Evolutionary conservation across 169 alveolate genomes (phyloP).

Genomic region (Plasmodium adleri): DNA sequence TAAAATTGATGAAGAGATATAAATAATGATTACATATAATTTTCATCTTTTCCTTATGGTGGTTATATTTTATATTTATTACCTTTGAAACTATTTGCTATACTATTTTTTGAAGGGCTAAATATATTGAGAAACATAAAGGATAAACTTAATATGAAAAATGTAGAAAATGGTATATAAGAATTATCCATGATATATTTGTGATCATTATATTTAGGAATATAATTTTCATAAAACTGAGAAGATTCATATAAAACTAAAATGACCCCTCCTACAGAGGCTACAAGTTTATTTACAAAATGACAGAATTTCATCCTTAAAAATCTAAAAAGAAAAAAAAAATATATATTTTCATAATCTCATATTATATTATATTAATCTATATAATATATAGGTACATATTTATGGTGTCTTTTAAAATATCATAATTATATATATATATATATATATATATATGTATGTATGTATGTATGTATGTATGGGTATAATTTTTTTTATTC

Average conservation of each 20-base stretch:
- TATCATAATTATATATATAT: constrained; percentile 3
- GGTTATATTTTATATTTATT: not conserved
- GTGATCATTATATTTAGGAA: not conserved
- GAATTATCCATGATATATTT: constrained; percentile 18
- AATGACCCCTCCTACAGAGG: constrained; percentile 51
- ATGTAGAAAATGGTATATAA: constrained; percentile 30
- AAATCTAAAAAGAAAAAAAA: constrained; percentile 17
- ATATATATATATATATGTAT: not conserved
- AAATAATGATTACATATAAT: not conserved
- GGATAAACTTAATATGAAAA: constrained; percentile 25
- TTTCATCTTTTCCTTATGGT: not conserved
- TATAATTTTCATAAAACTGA: constrained; percentile 8
- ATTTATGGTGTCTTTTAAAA: not conserved
- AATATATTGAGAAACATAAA: constrained; percentile 35
- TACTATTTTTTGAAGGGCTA: constrained; percentile 19
- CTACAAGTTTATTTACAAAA: constrained; percentile 30
- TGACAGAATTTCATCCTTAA: constrained; percentile 33
- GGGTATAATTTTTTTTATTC: not conserved
- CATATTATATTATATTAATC: too few species aligned
- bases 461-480: not conserved
- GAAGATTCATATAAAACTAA: constrained; percentile 25
- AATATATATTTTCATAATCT: not conserved
- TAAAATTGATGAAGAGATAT: not conserved
- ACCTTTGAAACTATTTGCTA: constrained; percentile 46
- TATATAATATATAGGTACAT: constrained; percentile 7